phyloP scores from a whole-genome alignment of 75 land plant species.

The Cryptomeria japonica region DNA sequence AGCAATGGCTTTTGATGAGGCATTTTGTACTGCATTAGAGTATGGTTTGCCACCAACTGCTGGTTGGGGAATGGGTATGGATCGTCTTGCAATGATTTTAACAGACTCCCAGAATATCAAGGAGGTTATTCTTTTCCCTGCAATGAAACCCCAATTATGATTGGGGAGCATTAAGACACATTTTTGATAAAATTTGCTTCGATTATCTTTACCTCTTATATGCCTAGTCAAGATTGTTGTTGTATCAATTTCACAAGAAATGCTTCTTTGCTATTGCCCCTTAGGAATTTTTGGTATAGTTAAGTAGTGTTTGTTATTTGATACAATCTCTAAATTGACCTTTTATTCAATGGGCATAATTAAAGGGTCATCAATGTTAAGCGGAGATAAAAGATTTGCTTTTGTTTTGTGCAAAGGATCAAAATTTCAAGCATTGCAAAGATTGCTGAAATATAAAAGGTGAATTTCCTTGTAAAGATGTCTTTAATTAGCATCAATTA shows the following conservation, averaged over 20 bases:
- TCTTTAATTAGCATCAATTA: not conserved
- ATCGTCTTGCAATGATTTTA: constrained; percentile 80
- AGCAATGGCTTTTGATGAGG: constrained; percentile 93
- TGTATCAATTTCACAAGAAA: too few species aligned
- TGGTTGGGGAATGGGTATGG: constrained; percentile 99
- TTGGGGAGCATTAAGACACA: too few species aligned
- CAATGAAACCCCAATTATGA: too few species aligned
- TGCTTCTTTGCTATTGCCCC: too few species aligned
- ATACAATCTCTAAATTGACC: too few species aligned
- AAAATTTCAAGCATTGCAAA: not conserved
- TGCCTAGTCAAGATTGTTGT: too few species aligned
- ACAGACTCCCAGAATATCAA: constrained; percentile 97
- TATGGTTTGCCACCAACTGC: constrained; percentile 95
- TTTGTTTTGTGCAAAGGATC: not conserved
- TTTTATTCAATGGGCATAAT: too few species aligned
- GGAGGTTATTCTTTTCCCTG: constrained; percentile 31
- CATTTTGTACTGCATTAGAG: constrained; percentile 87
- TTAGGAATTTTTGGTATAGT: too few species aligned
- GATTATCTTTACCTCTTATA: too few species aligned
- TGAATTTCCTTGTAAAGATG: not conserved
- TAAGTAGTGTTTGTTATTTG: too few species aligned
- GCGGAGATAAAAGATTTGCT: not conserved
- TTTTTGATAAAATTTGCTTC: too few species aligned
- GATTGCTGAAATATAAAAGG: not conserved
- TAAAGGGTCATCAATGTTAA: not conserved